Evolutionary conservation across 2,329 filamentous ascomycete genomes (phyloP), one percentile per base, ranked within the genome.

Genomic region (Clarireedia sp.): DNA sequence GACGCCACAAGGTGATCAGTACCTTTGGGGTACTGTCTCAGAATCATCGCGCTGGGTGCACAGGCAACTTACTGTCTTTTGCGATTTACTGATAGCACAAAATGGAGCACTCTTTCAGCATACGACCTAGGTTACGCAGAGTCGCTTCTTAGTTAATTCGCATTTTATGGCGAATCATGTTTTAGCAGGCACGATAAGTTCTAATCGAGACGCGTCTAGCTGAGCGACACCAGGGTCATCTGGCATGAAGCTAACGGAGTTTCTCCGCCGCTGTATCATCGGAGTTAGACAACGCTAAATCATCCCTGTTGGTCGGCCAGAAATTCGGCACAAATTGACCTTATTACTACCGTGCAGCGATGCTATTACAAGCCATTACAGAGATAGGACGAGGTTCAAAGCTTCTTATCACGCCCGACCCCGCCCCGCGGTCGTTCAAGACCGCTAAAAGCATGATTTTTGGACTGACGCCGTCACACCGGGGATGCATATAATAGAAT

Each of bases 341-440:
- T 17, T 26, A 17, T 40, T 17, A 50, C 14, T 23, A 21, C 40
- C 21, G 26, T 48, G 48, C n/a, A 54, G 10, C 23, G 44, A 41
- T 19, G 19, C 33, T 29, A 26, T 26, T 16, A 29, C 36, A 38
- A 26, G 14, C 41, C 41, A 33, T 23, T 29, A 48, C 14, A 24
- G 29, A 41, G 41, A 45, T 19, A 48, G 21, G n/a, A 43, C 36
- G 45, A 54, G 12, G 36, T 37, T 43, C 46, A 23, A 41, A 47
- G 26, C 41, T 29, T 52, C 54, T 40, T 52, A 41, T 56, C 54
- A 16, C 33, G 3, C 19, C 38, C n/a, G 23, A 51, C 54, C 54
- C 54, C 41, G 48, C 48, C 21, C 33, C 12, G 54, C 54, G 54
- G 54, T 33, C 49, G 29, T 46, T 26, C 40, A 56, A 56, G 48